Base-by-base conservation (phyloP, 2,329 filamentous ascomycete species). In the Sclerotinia spermophila region DNA sequence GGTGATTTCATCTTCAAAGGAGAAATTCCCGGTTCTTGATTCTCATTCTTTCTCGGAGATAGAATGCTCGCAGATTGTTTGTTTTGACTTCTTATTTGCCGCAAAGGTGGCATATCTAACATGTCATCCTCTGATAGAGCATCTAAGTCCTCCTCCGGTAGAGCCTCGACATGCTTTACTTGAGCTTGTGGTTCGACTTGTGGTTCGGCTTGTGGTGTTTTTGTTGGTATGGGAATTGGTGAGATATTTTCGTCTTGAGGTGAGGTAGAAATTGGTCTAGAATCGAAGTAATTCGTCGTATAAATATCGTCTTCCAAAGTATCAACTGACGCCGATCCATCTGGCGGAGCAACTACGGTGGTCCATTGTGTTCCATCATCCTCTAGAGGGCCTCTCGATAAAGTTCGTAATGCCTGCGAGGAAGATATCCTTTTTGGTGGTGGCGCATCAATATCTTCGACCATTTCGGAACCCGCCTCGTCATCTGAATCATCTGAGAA, bases 401-500 rank as follows among this genome's bases (percentile, higher is more conserved):
- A 77, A 5, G 84, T 83, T 70, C 85, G 82, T 53, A 88, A 78
- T 7, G 83, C 83, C 73, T 88, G 85, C 0, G 86, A 86, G 17
- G 86, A 87, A 5, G 85, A 86, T 40, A 87, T 83, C 76, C 86
- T 86, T 74, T 84, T 85, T 2, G 85, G 85, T 38, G 82, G 80
- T 33, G 79, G 76, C n/a, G 81, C 81, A 35, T 81, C 81, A 44
- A 77, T 71, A 71, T 79, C 75, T 67, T 79, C 78, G 58, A 79
- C 76, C 67, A 75, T 74, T 58, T 78, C 75, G 17, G 72, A 75
- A 66, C 72, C 76, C 13, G 64, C 72, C 53, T 82, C 81, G 38
- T 82, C 79, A 60, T 82, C 79, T 40, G 71, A 73, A 51, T 76
- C 73, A 42, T 76, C 75, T 44, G 67, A 67, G 38, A 73, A 68